These are phyloP conservation scores for Echites panduratus DNA, from an alignment of 257 asterid species.

Conservation along the genomic window DNA sequence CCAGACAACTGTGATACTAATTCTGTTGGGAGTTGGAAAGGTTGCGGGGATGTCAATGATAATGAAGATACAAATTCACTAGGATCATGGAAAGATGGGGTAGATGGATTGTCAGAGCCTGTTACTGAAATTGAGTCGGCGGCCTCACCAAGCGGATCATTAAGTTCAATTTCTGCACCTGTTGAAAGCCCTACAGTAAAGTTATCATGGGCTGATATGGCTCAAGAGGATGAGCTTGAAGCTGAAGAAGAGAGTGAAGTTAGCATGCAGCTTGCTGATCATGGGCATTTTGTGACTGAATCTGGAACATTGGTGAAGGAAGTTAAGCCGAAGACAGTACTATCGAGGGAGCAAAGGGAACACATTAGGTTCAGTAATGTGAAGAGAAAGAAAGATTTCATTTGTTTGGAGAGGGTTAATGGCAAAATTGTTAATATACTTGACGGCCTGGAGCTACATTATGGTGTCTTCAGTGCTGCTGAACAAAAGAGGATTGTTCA, in stretches of 20 bases:
- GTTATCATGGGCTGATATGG: conserved; percentile 98
- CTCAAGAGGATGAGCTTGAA: conserved; percentile 78
- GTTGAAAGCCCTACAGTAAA: conserved; percentile 31
- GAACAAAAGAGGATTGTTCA: conserved; percentile 43
- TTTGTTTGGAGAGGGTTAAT: conserved; percentile 33
- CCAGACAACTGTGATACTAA: conserved; percentile 35
- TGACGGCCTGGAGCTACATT: conserved; percentile 40
- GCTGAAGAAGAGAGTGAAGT: conserved; percentile 27
- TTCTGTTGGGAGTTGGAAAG: conserved; percentile 45
- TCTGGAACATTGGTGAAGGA: conserved; percentile 27
- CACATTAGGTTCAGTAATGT: conserved; percentile 33
- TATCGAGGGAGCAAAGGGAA: conserved; percentile 42
- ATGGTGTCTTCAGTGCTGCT: conserved; percentile 39
- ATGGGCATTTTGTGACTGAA: conserved; percentile 21
- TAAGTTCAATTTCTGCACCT: conserved; percentile 25
- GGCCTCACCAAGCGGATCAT: conserved; percentile 30
- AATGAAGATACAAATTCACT: conserved; percentile 51
- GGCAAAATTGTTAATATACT: conserved; percentile 38
- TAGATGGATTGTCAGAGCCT: conserved; percentile 32
- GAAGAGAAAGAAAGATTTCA: conserved; percentile 32
- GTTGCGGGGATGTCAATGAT: conserved; percentile 38
- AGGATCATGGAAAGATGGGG: conserved; percentile 73
- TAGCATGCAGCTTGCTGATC: conserved; percentile 7
- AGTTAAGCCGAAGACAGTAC: conserved; percentile 37
- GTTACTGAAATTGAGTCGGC: conserved; percentile 22